Percentiles rank a stretch among this genome's conserved stretches.
Conservation (phyloP, 2,329 filamentous ascomycete genomes). For the Atkinsonella texensis region DNA sequence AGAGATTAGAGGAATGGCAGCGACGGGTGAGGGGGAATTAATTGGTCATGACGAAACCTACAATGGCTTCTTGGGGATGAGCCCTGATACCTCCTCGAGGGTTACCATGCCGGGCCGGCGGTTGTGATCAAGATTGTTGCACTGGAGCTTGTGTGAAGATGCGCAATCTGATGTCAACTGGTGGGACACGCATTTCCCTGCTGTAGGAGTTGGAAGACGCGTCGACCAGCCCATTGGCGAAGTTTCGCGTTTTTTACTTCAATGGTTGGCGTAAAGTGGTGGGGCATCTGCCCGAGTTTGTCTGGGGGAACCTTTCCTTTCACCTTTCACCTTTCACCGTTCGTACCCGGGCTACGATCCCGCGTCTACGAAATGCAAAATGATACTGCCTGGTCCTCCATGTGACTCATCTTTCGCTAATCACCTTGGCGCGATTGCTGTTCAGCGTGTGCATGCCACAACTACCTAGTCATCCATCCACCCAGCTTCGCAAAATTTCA, state of each 20-base stretch:
- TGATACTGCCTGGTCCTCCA: no score
- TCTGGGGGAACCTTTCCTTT: no score
- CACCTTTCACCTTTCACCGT: no score
- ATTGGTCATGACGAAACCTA: constrained; percentile 11
- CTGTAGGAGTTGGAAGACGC: background rate
- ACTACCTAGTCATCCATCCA: no score
- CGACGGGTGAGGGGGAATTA: no score
- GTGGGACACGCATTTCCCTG: background rate
- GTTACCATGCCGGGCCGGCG: constrained; percentile 18
- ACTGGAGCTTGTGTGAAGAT: background rate
- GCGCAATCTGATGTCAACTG: background rate
- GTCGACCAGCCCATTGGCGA: background rate
- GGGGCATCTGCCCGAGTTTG: background rate
- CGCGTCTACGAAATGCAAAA: no score
- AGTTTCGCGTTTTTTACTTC: background rate
- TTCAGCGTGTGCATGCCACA: no score
- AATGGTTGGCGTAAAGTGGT: constrained; percentile 2
- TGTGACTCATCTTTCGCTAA: no score
- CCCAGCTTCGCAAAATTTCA: no score
- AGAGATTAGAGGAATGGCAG: background rate
- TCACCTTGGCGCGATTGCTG: no score
- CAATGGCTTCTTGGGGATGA: constrained; percentile 22
- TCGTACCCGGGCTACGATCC: no score
- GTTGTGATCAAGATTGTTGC: background rate
- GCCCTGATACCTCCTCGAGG: constrained; percentile 21